Evolutionary conservation across 805 yeast species (phyloP), one percentile per base, ranked within the genome.

Genomic region (Saccharomycopsis selenospora): DNA sequence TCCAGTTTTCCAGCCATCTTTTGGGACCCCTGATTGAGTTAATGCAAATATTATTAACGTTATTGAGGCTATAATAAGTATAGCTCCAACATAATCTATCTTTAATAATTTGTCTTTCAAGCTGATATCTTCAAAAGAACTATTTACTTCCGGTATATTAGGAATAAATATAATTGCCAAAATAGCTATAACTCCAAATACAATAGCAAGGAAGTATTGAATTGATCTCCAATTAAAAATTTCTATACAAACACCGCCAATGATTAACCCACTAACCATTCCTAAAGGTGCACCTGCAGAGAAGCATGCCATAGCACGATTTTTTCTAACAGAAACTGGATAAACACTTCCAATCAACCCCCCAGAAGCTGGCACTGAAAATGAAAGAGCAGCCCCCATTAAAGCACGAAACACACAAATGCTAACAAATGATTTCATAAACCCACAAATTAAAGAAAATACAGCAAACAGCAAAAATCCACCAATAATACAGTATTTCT

Each of bases 231-330:
- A 73, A 45, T 57, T 61, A 20, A 72, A 53, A 13, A 62, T 57
- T 44, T 66, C 59, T n/a, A 61, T 53, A 51, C 73, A 67, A 7
- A 73, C 66, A 44, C 76, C 78, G 5, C 74, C 75, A 18, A 66
- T 51, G 24, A 73, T 53, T n/a, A 62, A 62, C 0, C 77, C 78
- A 17, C 59, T 51, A 3, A 72, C 70, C 42, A 66, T 69, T 18
- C 78, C 78, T 3, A 70, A 56, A 1, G 78, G 78, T 1, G 76
- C 75, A 4, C 78, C 77, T 2, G 70, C 68, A 6, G 69, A 59
- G 51, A 71, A 69, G 27, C 66, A 58, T 33, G 75, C 70, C 68
- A 71, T 60, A 14, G 59, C 74, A 53, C 66, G 53, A 54, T 72
- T 72, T 51, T 71, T 71, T 30, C 76, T 52, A 33, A 55, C 53